phyloP scores from a whole-genome alignment of 768 basidiomycete genomes.

The Hortiboletus flavorubellus region DNA sequence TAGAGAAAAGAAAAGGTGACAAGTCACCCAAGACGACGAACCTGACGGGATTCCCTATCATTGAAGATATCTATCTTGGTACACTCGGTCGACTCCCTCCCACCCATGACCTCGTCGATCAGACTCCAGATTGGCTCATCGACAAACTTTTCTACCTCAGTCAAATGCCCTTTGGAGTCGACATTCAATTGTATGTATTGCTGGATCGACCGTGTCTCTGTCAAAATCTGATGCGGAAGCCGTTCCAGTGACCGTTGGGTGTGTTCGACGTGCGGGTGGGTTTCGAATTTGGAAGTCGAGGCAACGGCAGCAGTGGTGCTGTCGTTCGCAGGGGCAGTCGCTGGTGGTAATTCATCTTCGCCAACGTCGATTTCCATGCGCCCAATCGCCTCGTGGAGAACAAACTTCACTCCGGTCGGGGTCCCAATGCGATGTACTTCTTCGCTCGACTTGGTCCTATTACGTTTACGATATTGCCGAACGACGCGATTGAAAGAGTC shows the following conservation, averaged over 20 bases:
- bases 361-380: neutral
- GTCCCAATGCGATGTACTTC: slow-evolving; percentile 2
- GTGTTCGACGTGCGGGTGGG: slow-evolving; percentile 4
- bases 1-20: neutral
- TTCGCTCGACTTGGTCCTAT: slow-evolving; percentile 13
- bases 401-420: slow-evolving; percentile 3
- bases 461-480: slow-evolving; percentile 41
- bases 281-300: slow-evolving; percentile 3
- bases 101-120: slow-evolving; percentile 40
- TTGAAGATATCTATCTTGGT: slow-evolving; percentile 41
- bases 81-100: slow-evolving; percentile 30
- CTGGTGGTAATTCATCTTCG: neutral
- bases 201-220: slow-evolving; percentile 37
- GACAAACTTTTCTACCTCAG: slow-evolving; percentile 1
- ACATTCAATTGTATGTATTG: slow-evolving; percentile 38
- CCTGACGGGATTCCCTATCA: slow-evolving; percentile 42
- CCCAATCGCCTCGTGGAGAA: neutral
- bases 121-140: slow-evolving; percentile 31
- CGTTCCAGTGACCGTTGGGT: slow-evolving; percentile 34
- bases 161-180: slow-evolving; percentile 8
- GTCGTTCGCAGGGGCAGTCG: neutral
- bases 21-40: slow-evolving; percentile 17
- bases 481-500: slow-evolving; percentile 44
- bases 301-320: neutral
- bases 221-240: slow-evolving; percentile 39